Evolutionary conservation across 495 filamentous ascomycete species (phyloP).

Genomic region (Aspergillus incahuasiensis): DNA sequence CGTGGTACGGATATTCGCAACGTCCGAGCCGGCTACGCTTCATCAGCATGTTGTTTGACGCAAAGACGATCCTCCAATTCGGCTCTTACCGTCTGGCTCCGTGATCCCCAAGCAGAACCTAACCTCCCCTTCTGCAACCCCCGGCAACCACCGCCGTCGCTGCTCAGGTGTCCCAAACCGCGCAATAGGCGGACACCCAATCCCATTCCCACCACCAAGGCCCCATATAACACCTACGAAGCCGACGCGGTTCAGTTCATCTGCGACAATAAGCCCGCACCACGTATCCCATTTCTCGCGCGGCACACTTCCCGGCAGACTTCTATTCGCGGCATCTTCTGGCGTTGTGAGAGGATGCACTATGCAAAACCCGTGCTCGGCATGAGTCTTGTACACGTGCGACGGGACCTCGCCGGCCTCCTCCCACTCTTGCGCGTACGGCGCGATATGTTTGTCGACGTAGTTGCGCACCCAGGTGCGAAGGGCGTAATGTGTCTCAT

Average conservation of each 20-base stretch:
- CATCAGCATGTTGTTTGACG: neutral
- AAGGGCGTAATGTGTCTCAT: constrained; percentile 40
- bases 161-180: constrained; percentile 48
- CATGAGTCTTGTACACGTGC: constrained; percentile 31
- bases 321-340: constrained; percentile 30
- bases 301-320: constrained; percentile 37
- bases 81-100: constrained; percentile 44
- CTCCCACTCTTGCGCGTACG: constrained; percentile 48
- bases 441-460: constrained; percentile 39
- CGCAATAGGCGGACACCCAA: constrained; percentile 52
- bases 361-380: constrained; percentile 36
- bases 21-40: constrained; percentile 45
- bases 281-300: constrained; percentile 47
- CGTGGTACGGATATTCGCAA: constrained; percentile 49
- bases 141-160: constrained; percentile 45
- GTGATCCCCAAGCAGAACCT: constrained; percentile 54
- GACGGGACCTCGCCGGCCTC: constrained; percentile 40
- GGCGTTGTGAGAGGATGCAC: constrained; percentile 32
- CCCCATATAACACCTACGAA: constrained; percentile 45
- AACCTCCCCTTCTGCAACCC: constrained; percentile 42
- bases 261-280: constrained; percentile 42
- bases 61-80: too few species aligned
- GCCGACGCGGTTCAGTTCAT: constrained; percentile 43
- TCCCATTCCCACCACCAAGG: constrained; percentile 47
- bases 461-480: constrained; percentile 43